phyloP scores from a whole-genome alignment of 78 protist genomes.

The Dictyostelium purpureum region DNA sequence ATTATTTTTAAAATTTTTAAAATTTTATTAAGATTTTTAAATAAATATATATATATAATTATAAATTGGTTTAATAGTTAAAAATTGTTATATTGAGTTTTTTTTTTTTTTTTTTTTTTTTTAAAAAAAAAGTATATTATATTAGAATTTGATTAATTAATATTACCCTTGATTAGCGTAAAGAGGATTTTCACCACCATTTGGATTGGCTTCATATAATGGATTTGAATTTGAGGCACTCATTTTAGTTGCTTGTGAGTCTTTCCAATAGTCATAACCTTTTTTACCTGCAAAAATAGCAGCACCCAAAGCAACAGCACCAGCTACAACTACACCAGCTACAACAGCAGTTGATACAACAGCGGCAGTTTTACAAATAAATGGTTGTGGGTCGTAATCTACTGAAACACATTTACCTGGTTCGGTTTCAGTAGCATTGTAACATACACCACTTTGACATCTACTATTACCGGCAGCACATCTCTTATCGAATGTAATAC shows the following conservation, averaged over 20 bases:
- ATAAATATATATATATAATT: too few species aligned
- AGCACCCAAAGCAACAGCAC: conserved; percentile 30
- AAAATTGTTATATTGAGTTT: too few species aligned
- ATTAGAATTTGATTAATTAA: background rate
- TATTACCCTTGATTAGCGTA: background rate
- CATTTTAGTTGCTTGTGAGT: conserved; percentile 17
- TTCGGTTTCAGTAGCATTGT: background rate
- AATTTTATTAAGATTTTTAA: too few species aligned
- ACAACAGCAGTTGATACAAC: conserved; percentile 14
- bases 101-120: too few species aligned
- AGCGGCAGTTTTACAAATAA: conserved; percentile 29
- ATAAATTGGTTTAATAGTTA: too few species aligned
- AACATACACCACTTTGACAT: conserved; percentile 17
- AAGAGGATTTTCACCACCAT: conserved; percentile 37
- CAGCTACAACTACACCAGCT: conserved; percentile 37
- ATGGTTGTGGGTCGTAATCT: conserved; percentile 20
- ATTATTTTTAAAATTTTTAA: too few species aligned
- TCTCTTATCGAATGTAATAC: background rate
- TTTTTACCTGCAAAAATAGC: background rate
- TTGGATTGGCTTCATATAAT: conserved; percentile 43
- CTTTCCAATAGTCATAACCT: conserved; percentile 13
- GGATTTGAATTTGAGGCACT: conserved; percentile 37
- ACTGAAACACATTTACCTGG: background rate
- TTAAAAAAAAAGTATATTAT: background rate
- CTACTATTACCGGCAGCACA: conserved; percentile 18